Conservation (phyloP, 495 filamentous ascomycete genomes). For the Bathelium albidoporum region DNA sequence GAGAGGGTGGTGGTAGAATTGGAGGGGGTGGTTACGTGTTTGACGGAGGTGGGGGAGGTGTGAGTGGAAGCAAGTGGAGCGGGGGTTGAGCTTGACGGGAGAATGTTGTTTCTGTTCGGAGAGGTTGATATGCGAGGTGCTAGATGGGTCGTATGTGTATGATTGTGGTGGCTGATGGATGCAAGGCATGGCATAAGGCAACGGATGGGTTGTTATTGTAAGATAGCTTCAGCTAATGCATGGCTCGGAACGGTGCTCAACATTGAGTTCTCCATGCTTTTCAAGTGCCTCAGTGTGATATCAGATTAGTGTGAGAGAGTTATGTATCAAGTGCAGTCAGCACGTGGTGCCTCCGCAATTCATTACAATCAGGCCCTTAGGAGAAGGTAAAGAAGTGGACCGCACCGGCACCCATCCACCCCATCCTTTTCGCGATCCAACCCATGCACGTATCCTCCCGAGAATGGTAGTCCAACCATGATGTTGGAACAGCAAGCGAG, state of each 20-base stretch:
- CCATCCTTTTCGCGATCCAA: neutral
- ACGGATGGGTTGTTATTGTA: no score
- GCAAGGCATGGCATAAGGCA: no score
- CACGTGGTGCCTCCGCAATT: neutral
- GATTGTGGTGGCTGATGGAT: neutral
- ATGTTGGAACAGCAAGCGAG: neutral
- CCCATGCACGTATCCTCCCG: neutral
- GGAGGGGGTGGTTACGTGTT: neutral
- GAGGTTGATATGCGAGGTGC: neutral
- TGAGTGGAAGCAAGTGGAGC: neutral
- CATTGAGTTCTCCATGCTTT: neutral
- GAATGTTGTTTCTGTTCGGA: neutral
- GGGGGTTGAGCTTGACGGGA: no score
- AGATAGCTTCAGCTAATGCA: neutral
- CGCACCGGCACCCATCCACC: neutral
- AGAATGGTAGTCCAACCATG: neutral
- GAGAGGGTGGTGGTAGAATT: conserved; percentile 6
- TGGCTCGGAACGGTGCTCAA: neutral
- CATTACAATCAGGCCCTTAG: neutral
- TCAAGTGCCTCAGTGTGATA: neutral
- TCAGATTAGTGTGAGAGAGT: neutral
- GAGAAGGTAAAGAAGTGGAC: neutral
- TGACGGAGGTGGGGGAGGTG: neutral
- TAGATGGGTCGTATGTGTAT: neutral
- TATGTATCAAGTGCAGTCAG: neutral